Conservation (phyloP, 306 rosid genomes). For the Arachis hypogaea region DNA sequence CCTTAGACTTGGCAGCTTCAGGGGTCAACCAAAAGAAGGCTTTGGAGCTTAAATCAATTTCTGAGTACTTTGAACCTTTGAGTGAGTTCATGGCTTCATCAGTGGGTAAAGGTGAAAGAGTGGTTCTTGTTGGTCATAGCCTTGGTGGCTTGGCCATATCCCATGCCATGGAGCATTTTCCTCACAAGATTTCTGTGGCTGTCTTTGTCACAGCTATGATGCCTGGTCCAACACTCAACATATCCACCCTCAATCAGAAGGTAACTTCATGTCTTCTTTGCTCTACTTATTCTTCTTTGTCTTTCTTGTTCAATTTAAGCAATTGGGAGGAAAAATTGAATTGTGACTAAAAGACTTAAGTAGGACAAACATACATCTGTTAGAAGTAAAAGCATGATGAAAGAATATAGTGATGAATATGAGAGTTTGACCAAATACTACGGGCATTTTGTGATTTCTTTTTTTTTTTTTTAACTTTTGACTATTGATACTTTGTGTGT, state of each 20-base stretch:
- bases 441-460: no score
- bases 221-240: constrained; percentile 50
- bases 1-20: constrained; percentile 47
- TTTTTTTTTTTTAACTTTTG: no score
- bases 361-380: no score
- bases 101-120: constrained; percentile 15
- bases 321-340: no score
- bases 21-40: constrained; percentile 29
- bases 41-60: constrained; percentile 36
- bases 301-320: no score
- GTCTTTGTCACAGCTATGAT: constrained; percentile 49
- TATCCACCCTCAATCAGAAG: constrained; percentile 38
- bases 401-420: no score
- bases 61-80: constrained; percentile 44
- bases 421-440: no score
- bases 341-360: no score
- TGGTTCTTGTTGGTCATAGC: constrained; percentile 55
- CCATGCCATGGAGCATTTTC: constrained; percentile 46
- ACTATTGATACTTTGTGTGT: no score
- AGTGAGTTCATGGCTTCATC: constrained; percentile 43
- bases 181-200: constrained; percentile 29
- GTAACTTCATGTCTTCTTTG: background rate
- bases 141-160: constrained; percentile 51
- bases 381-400: no score
- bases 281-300: background rate